Conservation (phyloP, 495 filamentous ascomycete genomes). For the Tuber aestivum region DNA sequence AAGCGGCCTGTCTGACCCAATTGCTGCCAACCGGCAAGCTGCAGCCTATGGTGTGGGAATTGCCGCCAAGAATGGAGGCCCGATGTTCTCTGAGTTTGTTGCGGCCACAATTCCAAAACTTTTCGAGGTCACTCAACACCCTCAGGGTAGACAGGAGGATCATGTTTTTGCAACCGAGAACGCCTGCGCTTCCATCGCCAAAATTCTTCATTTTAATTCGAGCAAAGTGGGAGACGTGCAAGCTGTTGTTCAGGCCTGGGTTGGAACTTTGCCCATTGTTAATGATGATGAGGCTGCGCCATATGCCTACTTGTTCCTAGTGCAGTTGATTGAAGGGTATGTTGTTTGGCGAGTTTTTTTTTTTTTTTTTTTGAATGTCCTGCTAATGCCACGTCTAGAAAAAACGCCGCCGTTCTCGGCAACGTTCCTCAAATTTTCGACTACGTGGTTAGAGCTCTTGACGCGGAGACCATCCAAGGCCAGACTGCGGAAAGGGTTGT, state of each 20-base stretch:
- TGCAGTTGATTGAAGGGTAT: conserved; percentile 89
- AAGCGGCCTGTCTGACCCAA: conserved; percentile 71
- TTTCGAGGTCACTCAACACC: conserved; percentile 73
- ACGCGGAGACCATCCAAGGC: conserved; percentile 83
- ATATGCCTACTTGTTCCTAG: conserved; percentile 88
- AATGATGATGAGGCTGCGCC: conserved; percentile 98
- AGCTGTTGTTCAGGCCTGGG: conserved; percentile 70
- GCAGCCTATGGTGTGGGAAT: conserved; percentile 95
- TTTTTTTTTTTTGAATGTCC: conserved; percentile 2
- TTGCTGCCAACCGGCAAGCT: conserved; percentile 90
- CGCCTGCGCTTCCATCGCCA: conserved; percentile 91
- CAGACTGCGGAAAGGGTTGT: conserved; percentile 68
- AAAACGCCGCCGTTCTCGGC: conserved; percentile 73
- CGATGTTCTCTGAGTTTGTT: conserved; percentile 75
- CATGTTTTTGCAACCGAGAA: conserved; percentile 98
- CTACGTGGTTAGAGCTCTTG: conserved; percentile 76
- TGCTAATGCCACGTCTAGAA: conserved; percentile 50
- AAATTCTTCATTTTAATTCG: conserved; percentile 84
- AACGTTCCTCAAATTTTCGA: conserved; percentile 74
- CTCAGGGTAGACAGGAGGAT: conserved; percentile 78
- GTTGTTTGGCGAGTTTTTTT: too few relatives aligned
- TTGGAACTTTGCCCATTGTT: conserved; percentile 80
- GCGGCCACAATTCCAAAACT: conserved; percentile 70
- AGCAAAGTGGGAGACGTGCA: conserved; percentile 66
- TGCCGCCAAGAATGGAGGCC: conserved; percentile 85